A percentile compares a stretch with the other conserved stretches of the same genome.
Conservation (phyloP, 169 alveolate genomes). For the Perkinsus chesapeaki region DNA sequence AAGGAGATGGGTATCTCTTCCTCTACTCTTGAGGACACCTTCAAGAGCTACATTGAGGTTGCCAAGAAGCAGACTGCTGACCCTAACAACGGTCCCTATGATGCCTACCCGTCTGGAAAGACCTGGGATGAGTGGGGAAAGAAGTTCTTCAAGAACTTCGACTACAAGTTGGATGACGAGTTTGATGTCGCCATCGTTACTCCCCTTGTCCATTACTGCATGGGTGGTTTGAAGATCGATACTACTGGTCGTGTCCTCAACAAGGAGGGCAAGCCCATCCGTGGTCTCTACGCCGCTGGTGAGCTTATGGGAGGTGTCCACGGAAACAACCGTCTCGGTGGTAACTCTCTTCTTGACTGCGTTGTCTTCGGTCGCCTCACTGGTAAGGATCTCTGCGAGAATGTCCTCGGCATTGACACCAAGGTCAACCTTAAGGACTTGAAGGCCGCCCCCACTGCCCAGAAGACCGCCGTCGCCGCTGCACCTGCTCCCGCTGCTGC, state of each 20-base stretch:
- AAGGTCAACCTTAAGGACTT: background rate
- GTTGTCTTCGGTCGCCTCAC: slow-evolving; percentile 38
- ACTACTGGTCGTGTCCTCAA: slow-evolving; percentile 31
- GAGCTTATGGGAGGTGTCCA: slow-evolving; percentile 41
- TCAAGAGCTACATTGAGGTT: slow-evolving; percentile 27
- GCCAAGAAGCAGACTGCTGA: slow-evolving; percentile 10
- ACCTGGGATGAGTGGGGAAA: slow-evolving; percentile 32
- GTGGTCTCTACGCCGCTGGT: slow-evolving; percentile 36
- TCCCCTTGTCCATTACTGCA: slow-evolving; percentile 43
- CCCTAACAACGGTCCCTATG: slow-evolving; percentile 13
- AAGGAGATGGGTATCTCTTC: slow-evolving; percentile 16
- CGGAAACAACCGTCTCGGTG: slow-evolving; percentile 41
- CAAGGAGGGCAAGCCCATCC: slow-evolving; percentile 29
- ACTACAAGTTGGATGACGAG: slow-evolving; percentile 19
- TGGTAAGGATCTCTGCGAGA: slow-evolving; percentile 14
- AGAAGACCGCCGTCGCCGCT: background rate
- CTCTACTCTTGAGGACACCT: slow-evolving; percentile 14
- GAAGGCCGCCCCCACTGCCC: background rate
- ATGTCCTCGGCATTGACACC: background rate
- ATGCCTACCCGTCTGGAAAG: slow-evolving; percentile 22
- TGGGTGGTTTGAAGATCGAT: slow-evolving; percentile 49
- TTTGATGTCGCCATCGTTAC: slow-evolving; percentile 49
- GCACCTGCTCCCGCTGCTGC: background rate
- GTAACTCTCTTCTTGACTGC: slow-evolving; percentile 38
- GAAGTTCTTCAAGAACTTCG: slow-evolving; percentile 27